Evolutionary conservation across 2,329 filamentous ascomycete genomes (phyloP).

Genomic region (Didymella glomerata): DNA sequence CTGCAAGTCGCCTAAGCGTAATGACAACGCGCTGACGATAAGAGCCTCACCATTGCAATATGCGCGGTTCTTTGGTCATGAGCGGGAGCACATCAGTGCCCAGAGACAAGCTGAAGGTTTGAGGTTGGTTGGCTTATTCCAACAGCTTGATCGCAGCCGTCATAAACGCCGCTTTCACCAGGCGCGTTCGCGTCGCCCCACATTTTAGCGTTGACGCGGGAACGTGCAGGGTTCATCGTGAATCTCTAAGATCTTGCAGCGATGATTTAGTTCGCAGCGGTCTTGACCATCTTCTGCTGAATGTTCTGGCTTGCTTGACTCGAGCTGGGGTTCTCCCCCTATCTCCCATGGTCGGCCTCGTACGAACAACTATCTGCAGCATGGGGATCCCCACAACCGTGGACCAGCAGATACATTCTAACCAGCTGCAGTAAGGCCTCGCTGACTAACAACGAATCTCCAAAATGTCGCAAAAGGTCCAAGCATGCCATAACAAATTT

Average conservation of each 20-base stretch:
- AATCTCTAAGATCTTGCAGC: no score
- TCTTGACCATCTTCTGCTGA: background rate
- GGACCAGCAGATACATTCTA: background rate
- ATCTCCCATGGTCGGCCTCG: no score
- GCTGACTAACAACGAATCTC: conserved; percentile 19
- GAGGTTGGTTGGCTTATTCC: background rate
- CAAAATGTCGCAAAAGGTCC: conserved; percentile 15
- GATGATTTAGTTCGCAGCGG: no score
- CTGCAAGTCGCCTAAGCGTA: conserved; percentile 1
- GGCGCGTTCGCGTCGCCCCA: conserved; percentile 18
- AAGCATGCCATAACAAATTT: conserved; percentile 3
- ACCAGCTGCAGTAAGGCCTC: conserved; percentile 18
- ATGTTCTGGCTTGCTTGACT: background rate
- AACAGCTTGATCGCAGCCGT: conserved; percentile 5
- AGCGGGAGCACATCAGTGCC: background rate
- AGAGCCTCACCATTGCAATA: conserved; percentile 24
- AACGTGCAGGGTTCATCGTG: conserved; percentile 1
- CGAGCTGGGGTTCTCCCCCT: no score
- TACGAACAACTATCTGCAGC: background rate
- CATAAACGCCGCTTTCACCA: conserved; percentile 8
- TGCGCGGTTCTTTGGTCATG: background rate
- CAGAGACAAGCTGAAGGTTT: background rate
- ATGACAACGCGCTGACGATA: background rate
- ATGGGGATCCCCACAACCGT: background rate
- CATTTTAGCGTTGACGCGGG: conserved; percentile 13